phyloP scores from a whole-genome alignment of 768 basidiomycete species.

The Boletus reticulatus region DNA sequence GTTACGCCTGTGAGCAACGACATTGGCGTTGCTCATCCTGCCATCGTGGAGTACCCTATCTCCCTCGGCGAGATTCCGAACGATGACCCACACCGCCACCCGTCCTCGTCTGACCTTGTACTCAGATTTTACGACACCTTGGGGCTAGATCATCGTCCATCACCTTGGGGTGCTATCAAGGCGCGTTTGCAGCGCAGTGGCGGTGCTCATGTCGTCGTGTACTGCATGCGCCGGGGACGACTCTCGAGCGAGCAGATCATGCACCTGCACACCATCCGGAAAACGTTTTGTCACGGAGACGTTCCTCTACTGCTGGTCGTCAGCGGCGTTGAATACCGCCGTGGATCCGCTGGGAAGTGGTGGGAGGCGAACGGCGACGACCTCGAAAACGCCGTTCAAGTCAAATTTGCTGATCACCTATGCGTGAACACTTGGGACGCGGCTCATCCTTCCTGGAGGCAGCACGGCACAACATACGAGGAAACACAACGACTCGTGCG shows the following conservation, averaged over 20 bases:
- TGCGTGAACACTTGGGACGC: conserved; percentile 15
- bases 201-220: conserved; percentile 31
- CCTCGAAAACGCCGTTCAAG: background rate
- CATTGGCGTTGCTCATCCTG: conserved; percentile 12
- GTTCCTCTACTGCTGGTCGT: conserved; percentile 20
- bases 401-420: conserved; percentile 17
- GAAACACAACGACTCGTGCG: conserved; percentile 15
- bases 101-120: background rate
- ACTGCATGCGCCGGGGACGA: conserved; percentile 36
- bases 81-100: background rate
- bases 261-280: conserved; percentile 33
- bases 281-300: conserved; percentile 8
- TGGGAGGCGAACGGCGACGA: conserved; percentile 17
- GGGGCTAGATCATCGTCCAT: conserved; percentile 17
- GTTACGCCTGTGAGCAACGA: conserved; percentile 27
- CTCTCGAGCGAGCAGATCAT: conserved; percentile 28
- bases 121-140: conserved; percentile 19
- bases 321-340: conserved; percentile 12
- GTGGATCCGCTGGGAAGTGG: conserved; percentile 19
- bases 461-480: conserved; percentile 13
- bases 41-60: conserved; percentile 12
- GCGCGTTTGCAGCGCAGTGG: conserved; percentile 11
- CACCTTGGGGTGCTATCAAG: conserved; percentile 14
- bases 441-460: conserved; percentile 20
- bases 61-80: background rate